A percentile compares a stretch with the other conserved stretches of the same genome.
These are phyloP conservation scores for Lachancea fermentati DNA, from an alignment of 805 yeast genomes.

Conservation along the genomic window DNA sequence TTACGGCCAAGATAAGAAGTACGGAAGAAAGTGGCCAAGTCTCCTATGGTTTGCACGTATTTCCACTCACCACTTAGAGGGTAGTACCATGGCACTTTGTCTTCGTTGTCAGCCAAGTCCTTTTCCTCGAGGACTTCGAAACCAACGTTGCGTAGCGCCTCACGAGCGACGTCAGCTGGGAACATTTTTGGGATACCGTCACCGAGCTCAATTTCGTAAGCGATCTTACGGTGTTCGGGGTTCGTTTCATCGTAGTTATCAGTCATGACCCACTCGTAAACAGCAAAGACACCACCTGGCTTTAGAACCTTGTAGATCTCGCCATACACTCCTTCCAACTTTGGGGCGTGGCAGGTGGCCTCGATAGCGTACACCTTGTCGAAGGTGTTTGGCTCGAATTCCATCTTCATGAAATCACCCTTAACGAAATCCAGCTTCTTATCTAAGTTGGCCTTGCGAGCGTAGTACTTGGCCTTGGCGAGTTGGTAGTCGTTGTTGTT, in stretches of 20 bases:
- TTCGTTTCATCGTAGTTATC: slow-evolving; percentile 83
- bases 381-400: slow-evolving; percentile 80
- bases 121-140: slow-evolving; percentile 69
- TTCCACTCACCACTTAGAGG: slow-evolving; percentile 94
- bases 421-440: slow-evolving; percentile 80
- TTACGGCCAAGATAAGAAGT: slow-evolving; percentile 83
- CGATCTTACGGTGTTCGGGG: slow-evolving; percentile 86
- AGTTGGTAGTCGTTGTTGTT: slow-evolving; percentile 97
- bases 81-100: slow-evolving; percentile 94
- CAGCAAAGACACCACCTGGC: slow-evolving; percentile 98
- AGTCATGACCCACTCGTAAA: slow-evolving; percentile 99
- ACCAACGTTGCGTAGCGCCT: slow-evolving; percentile 82
- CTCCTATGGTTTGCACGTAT: slow-evolving; percentile 73
- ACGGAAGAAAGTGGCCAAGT: slow-evolving; percentile 79
- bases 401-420: slow-evolving; percentile 99
- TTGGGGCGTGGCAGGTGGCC: slow-evolving; percentile 98
- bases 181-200: slow-evolving; percentile 99
- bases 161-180: slow-evolving; percentile 74
- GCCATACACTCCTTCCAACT: slow-evolving; percentile 88
- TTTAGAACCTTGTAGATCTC: slow-evolving; percentile 93
- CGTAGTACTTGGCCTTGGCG: slow-evolving; percentile 81
- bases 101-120: slow-evolving; percentile 80
- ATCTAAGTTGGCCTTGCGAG: slow-evolving; percentile 57
- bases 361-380: slow-evolving; percentile 98
- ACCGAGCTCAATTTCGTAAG: slow-evolving; percentile 96